These are phyloP conservation scores for Nothomitra cinnamomea DNA, from an alignment of 2,329 filamentous ascomycete species.

Conservation along the genomic window DNA sequence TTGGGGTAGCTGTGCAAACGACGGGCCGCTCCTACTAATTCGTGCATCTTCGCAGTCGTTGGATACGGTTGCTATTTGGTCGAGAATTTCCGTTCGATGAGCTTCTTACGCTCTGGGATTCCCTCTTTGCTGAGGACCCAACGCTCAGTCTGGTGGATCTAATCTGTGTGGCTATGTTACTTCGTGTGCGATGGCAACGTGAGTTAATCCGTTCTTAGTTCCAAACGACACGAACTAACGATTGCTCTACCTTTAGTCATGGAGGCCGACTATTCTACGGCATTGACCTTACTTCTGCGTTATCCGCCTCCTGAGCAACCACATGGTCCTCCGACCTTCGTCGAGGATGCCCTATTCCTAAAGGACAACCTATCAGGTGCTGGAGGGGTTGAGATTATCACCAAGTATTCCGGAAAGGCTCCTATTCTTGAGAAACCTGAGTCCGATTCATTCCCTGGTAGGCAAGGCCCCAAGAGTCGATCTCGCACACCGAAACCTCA, in stretches of 20 bases:
- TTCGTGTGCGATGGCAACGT: conserved; percentile 83
- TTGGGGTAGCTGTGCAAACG: not conserved
- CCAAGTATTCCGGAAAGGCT: conserved; percentile 48
- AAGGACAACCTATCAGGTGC: conserved; percentile 43
- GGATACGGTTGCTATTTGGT: conserved; percentile 85
- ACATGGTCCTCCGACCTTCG: conserved; percentile 58
- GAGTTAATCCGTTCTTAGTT: conserved; percentile 21
- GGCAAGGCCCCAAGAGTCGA: conserved; percentile 11
- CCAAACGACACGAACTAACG: conserved; percentile 4
- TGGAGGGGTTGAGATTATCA: conserved; percentile 48
- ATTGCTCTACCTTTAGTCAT: conserved; percentile 39
- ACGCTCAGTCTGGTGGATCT: conserved; percentile 67
- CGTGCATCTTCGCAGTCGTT: conserved; percentile 42
- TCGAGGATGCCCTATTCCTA: conserved; percentile 69
- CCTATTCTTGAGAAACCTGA: conserved; percentile 20
- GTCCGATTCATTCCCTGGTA: conserved; percentile 26
- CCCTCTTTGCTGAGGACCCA: conserved; percentile 73
- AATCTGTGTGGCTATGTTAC: conserved; percentile 84
- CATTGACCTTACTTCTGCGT: conserved; percentile 64
- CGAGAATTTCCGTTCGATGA: conserved; percentile 84
- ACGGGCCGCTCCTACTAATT: not conserved
- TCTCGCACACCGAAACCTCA: conserved; percentile 12
- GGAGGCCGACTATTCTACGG: conserved; percentile 72
- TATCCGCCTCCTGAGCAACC: conserved; percentile 50
- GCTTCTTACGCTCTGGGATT: conserved; percentile 75